These are phyloP conservation scores for Chionographis japonica DNA, from an alignment of 106 monocot genomes.

Conservation along the genomic window DNA sequence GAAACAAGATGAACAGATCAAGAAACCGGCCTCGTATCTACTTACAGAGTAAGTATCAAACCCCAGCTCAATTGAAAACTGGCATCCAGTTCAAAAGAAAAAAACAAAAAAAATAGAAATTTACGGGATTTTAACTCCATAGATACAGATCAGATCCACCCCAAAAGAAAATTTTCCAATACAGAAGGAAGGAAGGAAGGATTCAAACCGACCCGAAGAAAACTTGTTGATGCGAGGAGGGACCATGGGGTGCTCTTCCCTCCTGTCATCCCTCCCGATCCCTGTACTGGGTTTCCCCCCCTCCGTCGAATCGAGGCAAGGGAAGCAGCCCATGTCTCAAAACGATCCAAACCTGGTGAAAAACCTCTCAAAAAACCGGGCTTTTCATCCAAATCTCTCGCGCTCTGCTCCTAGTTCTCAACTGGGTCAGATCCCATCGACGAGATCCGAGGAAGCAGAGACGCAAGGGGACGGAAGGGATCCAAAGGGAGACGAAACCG, in stretches of 20 bases:
- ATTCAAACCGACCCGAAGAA: constrained; percentile 9
- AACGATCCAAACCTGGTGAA: background rate
- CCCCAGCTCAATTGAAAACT: no score
- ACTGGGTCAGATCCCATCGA: background rate
- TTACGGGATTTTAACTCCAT: background rate
- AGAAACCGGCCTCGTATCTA: no score
- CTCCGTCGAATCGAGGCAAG: constrained; percentile 10
- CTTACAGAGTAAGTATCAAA: no score
- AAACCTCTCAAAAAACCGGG: background rate
- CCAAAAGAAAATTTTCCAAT: background rate
- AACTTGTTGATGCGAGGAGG: constrained; percentile 11
- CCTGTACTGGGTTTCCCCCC: constrained; percentile 5
- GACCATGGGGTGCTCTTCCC: constrained; percentile 7
- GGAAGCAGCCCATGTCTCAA: constrained; percentile 5
- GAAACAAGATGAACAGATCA: no score
- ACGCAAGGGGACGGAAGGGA: no score
- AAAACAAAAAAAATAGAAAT: no score
- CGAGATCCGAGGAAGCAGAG: background rate
- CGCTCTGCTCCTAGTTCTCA: background rate
- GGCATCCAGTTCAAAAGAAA: no score
- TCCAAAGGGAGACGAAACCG: no score
- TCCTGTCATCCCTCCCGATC: constrained; percentile 4
- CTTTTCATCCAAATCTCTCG: background rate
- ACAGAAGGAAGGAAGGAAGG: background rate
- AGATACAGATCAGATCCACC: background rate